Conservation (phyloP, 257 asterid species). For the Plantago major region DNA sequence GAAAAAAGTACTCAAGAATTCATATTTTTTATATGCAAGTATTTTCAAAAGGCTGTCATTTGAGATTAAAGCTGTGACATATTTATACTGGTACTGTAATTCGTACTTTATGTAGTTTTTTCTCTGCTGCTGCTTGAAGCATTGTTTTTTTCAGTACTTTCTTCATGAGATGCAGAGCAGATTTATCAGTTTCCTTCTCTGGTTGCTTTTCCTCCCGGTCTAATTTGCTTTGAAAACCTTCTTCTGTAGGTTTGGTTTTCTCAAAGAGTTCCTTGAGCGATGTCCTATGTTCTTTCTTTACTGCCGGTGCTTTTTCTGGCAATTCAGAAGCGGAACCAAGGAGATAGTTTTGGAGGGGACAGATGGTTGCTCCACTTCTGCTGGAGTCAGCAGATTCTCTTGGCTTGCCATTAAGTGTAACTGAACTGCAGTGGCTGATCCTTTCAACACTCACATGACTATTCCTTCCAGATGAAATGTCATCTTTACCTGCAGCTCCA, state of each 20-base stretch:
- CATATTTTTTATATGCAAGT: neutral
- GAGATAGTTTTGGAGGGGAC: slow-evolving; percentile 87
- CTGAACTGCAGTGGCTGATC: slow-evolving; percentile 67
- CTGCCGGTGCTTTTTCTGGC: slow-evolving; percentile 41
- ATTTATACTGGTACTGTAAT: neutral
- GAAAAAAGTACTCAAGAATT: neutral
- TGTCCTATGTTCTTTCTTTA: slow-evolving; percentile 62
- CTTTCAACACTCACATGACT: slow-evolving; percentile 73
- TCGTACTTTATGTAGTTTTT: slow-evolving; percentile 60
- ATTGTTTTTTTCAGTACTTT: slow-evolving; percentile 58
- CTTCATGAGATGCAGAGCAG: slow-evolving; percentile 61
- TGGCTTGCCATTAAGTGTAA: slow-evolving; percentile 64
- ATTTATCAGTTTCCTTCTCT: slow-evolving; percentile 63
- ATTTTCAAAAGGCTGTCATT: slow-evolving; percentile 1
- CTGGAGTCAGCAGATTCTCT: slow-evolving; percentile 41
- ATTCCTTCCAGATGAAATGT: slow-evolving; percentile 69
- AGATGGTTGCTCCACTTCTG: slow-evolving; percentile 46
- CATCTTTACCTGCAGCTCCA: slow-evolving; percentile 43
- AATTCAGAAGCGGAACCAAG: slow-evolving; percentile 66
- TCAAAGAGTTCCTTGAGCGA: slow-evolving; percentile 94
- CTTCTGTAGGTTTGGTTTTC: slow-evolving; percentile 68
- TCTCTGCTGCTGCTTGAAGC: slow-evolving; percentile 54
- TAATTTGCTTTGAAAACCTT: slow-evolving; percentile 40
- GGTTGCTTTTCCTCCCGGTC: slow-evolving; percentile 46
- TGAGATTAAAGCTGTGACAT: neutral